Percentiles rank a stretch among this genome's conserved stretches.
Evolutionary conservation across 768 basidiomycete genomes (phyloP).

Genomic region (Boletus coccyginus): DNA sequence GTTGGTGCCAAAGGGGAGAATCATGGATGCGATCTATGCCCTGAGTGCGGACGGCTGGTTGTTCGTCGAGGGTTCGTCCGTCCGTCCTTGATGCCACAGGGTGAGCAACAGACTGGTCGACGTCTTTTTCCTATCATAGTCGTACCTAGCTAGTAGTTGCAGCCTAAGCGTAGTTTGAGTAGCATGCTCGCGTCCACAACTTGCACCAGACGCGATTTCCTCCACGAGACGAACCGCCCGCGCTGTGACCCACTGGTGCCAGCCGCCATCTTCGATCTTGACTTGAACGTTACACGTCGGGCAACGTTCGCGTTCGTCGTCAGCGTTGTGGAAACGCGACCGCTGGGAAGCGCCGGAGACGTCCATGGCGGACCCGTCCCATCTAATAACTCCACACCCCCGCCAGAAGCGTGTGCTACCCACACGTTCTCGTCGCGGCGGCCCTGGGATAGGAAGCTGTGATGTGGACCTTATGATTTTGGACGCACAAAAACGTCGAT

Average conservation of each 20-base stretch:
- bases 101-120: not conserved
- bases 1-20: constrained; percentile 47
- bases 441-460: constrained; percentile 75
- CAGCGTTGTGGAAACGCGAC: constrained; percentile 6
- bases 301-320: constrained; percentile 4
- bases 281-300: not conserved
- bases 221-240: constrained; percentile 6
- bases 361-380: constrained; percentile 36
- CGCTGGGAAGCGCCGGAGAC: constrained; percentile 10
- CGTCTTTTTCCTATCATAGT: not conserved
- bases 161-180: not conserved
- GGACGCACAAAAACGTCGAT: constrained; percentile 73
- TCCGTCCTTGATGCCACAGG: constrained; percentile 1
- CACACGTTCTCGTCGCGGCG: constrained; percentile 75
- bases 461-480: constrained; percentile 83
- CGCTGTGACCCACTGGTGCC: not conserved
- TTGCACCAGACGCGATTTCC: constrained; percentile 1
- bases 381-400: constrained; percentile 34
- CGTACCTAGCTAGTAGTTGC: not conserved
- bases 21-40: constrained; percentile 39
- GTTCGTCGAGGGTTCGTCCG: constrained; percentile 12
- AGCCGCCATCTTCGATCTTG: constrained; percentile 3
- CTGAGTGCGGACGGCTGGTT: constrained; percentile 53
- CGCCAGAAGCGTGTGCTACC: constrained; percentile 81
- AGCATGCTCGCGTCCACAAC: constrained; percentile 9